Percentiles rank a stretch among this genome's conserved stretches.
Evolutionary conservation across 2,329 filamentous ascomycete species (phyloP).

Genomic region (Lecanicillium sp.): DNA sequence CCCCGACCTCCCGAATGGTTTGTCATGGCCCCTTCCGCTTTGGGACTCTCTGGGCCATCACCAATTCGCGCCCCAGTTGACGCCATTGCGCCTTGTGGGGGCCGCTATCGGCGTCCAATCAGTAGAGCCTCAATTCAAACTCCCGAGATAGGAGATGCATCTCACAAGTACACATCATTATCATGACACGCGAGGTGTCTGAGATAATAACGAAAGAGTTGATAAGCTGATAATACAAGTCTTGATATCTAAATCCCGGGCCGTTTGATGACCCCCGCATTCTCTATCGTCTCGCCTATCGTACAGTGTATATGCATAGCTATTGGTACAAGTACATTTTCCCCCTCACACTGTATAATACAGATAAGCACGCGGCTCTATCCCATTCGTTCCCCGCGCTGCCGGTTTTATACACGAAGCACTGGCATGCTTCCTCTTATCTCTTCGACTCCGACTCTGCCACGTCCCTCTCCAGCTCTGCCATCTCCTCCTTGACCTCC

Average conservation of each 20-base stretch:
- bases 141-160: too few relatives aligned
- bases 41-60: conserved; percentile 4
- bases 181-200: too few relatives aligned
- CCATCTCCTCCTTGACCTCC: conserved; percentile 25
- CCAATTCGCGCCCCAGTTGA: conserved; percentile 23
- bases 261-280: not conserved
- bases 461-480: conserved; percentile 14
- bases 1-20: too few relatives aligned
- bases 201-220: too few relatives aligned
- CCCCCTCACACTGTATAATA: not conserved
- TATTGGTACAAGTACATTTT: too few relatives aligned
- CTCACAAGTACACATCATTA: too few relatives aligned
- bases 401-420: not conserved
- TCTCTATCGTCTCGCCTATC: not conserved
- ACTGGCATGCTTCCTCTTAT: not conserved
- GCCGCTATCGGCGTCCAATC: conserved; percentile 19
- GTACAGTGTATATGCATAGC: too few relatives aligned
- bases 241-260: too few relatives aligned
- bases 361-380: not conserved
- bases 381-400: too few relatives aligned
- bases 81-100: conserved; percentile 27
- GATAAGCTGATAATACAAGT: too few relatives aligned
- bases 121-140: conserved; percentile 6
- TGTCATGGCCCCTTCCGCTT: too few relatives aligned
- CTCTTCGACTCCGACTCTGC: conserved; percentile 10